Conservation (phyloP, 2,329 filamentous ascomycete species). For the Verticillium zaregamsianum region DNA sequence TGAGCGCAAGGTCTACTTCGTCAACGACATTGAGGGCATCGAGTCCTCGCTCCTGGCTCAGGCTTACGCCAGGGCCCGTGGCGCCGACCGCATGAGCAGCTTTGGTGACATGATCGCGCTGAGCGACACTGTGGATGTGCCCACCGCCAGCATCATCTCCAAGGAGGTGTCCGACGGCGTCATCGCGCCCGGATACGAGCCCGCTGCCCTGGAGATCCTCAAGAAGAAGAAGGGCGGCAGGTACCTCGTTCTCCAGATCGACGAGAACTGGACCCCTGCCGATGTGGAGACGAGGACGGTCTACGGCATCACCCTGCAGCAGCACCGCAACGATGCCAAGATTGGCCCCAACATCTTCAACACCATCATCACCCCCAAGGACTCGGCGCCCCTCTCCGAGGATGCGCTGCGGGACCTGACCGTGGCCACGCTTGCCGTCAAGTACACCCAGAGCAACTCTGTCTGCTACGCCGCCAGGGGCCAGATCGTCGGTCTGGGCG, state of each 20-base stretch:
- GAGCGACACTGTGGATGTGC: constrained; percentile 83
- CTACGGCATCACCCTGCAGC: constrained; percentile 82
- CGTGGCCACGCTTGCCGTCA: constrained; percentile 92
- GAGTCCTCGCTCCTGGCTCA: constrained; percentile 84
- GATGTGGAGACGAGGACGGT: constrained; percentile 82
- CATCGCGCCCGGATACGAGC: constrained; percentile 82
- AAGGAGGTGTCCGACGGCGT: constrained; percentile 97
- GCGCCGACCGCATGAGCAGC: constrained; percentile 97
- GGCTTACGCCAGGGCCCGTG: constrained; percentile 91
- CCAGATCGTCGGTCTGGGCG: constrained; percentile 89
- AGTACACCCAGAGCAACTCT: constrained; percentile 99
- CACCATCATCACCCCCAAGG: constrained; percentile 82
- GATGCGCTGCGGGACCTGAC: constrained; percentile 84
- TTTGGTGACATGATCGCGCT: constrained; percentile 96
- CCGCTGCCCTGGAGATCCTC: constrained; percentile 83
- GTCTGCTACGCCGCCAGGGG: constrained; percentile 96
- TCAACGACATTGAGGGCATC: constrained; percentile 88
- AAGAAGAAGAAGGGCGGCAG: constrained; percentile 98
- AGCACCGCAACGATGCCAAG: constrained; percentile 87
- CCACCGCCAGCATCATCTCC: constrained; percentile 95
- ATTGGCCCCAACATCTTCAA: constrained; percentile 84
- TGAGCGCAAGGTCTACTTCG: constrained; percentile 97
- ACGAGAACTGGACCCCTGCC: constrained; percentile 76
- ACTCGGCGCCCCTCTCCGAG: constrained; percentile 67
- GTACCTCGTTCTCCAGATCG: constrained; percentile 94